Conservation (phyloP, 169 alveolate genomes). For the Cyclospora cayetanensis region DNA sequence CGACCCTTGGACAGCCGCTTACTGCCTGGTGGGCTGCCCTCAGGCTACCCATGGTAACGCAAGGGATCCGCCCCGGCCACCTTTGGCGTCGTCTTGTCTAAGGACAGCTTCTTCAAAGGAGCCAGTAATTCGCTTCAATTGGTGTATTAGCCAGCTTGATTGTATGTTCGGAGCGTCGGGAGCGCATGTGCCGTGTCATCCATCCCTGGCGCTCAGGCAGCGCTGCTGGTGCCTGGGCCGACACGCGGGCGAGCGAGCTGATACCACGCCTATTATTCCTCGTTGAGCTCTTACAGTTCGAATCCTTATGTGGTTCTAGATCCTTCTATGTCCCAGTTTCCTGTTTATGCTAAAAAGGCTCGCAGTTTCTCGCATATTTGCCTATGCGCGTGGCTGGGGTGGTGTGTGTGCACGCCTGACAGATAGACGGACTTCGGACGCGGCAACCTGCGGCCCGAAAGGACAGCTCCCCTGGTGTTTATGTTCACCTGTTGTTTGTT, state of each 20-base stretch:
- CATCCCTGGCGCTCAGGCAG: conserved; percentile 55
- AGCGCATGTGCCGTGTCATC: conserved; percentile 42
- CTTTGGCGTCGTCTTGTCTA: not conserved
- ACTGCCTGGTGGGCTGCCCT: not conserved
- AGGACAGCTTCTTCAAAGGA: not conserved
- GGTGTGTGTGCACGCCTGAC: conserved; percentile 15
- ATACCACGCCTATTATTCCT: not conserved
- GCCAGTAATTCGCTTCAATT: not conserved
- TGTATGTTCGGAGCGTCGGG: not conserved
- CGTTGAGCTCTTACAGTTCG: not conserved
- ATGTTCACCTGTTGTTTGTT: conserved; percentile 45
- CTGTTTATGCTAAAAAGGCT: not conserved
- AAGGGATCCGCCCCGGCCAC: conserved; percentile 6
- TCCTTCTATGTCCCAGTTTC: not conserved
- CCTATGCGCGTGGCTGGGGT: not conserved
- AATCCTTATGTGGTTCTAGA: not conserved
- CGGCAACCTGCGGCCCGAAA: not conserved
- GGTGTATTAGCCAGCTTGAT: not conserved
- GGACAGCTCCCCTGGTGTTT: conserved; percentile 40
- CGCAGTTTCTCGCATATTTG: not conserved
- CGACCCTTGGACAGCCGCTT: not conserved
- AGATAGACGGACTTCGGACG: not conserved
- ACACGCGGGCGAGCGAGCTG: conserved; percentile 52
- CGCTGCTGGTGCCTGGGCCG: conserved; percentile 65
- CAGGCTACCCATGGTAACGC: conserved; percentile 50